phyloP scores from a whole-genome alignment of 257 asterid genomes.

The Solanum ossicruentum region DNA sequence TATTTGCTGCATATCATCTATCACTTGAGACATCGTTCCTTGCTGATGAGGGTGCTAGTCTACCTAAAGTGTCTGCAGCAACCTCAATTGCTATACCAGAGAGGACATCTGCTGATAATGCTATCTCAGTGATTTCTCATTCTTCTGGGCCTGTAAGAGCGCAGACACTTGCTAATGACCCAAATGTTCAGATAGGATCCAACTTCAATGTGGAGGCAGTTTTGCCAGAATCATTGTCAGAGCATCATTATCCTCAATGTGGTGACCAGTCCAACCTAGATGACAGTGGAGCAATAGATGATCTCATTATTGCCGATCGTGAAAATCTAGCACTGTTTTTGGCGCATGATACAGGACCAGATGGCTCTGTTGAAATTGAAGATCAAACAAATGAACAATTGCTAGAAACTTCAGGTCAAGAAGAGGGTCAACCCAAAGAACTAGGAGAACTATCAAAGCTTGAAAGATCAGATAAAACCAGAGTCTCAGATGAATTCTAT shows the following conservation, averaged over 20 bases:
- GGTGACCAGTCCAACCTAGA: slow-evolving; percentile 24
- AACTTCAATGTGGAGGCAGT: slow-evolving; percentile 37
- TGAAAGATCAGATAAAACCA: slow-evolving; percentile 22
- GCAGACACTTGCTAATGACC: slow-evolving; percentile 11
- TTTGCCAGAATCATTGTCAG: slow-evolving; percentile 36
- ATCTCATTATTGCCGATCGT: slow-evolving; percentile 21
- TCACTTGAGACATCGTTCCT: slow-evolving; percentile 84
- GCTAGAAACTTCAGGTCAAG: slow-evolving; percentile 9
- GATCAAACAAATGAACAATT: slow-evolving; percentile 3
- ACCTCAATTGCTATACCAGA: slow-evolving; percentile 22
- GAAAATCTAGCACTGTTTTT: slow-evolving; percentile 21
- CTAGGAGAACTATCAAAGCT: slow-evolving; percentile 19
- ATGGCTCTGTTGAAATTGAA: slow-evolving; percentile 1
- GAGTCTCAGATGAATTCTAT: slow-evolving; percentile 29
- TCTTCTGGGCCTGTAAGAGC: slow-evolving; percentile 4
- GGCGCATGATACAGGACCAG: not conserved
- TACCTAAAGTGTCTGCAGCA: slow-evolving; percentile 35
- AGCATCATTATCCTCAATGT: slow-evolving; percentile 12
- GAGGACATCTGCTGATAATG: slow-evolving; percentile 16
- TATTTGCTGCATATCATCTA: slow-evolving; percentile 93
- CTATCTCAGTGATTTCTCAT: slow-evolving; percentile 14
- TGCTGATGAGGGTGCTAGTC: slow-evolving; percentile 90
- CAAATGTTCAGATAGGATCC: slow-evolving; percentile 16
- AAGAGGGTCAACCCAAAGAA: slow-evolving; percentile 26
- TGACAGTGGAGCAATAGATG: slow-evolving; percentile 23